Base-by-base conservation (phyloP, 371 early-diverging fungal genomes). In the Haplosporangium sp. region DNA sequence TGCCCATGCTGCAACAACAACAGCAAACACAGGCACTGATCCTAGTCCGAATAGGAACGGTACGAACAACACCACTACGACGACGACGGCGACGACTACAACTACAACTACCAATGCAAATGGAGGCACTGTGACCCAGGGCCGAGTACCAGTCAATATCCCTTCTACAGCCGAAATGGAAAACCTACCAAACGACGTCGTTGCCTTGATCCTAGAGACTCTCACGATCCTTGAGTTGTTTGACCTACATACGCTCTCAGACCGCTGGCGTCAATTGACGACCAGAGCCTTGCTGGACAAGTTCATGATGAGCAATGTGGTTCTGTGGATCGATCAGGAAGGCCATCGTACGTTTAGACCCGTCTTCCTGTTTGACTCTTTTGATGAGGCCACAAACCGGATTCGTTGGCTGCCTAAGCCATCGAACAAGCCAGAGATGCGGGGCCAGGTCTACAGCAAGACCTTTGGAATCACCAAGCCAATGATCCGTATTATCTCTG, bases 121-220 rank as follows among this genome's bases (percentile, higher is more conserved):
- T 20, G 37, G 4, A 11, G 62, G 45, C 41, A 42, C 59, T 20
- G 41, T 52, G 16, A 50, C 65, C 9, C 42, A 38, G 2, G 65
- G 63, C 4, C 77, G 72, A 16, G 55, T 77, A 5, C 77, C 77
- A 6, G 43, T 50, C 64, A 62, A 63, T 20, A 59, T 77, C 37
- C 77, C 77, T 16, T 67, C 77, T 1, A 77, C 72, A 1, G 77
- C 67, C 18, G 77, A 77, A 64, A 77, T 77, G 77, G 77, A 77
- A 54, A 77, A 77, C 58, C 47, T 77, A 21, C 77, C 77, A 13
- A 77, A 64, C 55, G 77, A 77, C 18, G 77, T 77, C 18, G 77
- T 77, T 4, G 71, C 77, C 9, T 41, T 64, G 41, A 71, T 77
- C 18, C 72, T 77, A 18, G 77, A 77, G 65, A 77, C 77, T 10